phyloP scores from a whole-genome alignment of 2,329 filamentous ascomycete genomes.

The Pestalotiopsis sp. region DNA sequence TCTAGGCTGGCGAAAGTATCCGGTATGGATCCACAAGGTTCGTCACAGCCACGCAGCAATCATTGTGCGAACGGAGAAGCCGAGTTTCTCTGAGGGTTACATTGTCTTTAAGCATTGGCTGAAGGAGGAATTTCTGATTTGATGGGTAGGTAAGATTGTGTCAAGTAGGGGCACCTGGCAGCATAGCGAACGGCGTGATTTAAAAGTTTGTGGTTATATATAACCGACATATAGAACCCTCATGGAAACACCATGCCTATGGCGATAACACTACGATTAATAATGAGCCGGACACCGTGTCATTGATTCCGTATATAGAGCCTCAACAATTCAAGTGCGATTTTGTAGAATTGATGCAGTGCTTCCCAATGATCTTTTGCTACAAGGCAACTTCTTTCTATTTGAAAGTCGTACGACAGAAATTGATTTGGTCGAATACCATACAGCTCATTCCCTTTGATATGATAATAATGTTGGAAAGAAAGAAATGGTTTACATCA shows the following conservation, averaged over 20 bases:
- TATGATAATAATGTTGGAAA: too few relatives aligned
- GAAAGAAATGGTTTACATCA: too few relatives aligned
- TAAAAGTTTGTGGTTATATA: background rate
- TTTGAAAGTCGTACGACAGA: too few relatives aligned
- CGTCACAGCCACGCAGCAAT: slow-evolving; percentile 90
- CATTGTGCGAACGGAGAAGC: slow-evolving; percentile 73
- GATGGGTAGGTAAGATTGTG: slow-evolving; percentile 9
- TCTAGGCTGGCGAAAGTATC: slow-evolving; percentile 66
- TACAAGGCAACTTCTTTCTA: too few relatives aligned
- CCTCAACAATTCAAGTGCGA: too few relatives aligned
- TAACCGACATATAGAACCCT: background rate
- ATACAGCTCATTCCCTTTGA: too few relatives aligned
- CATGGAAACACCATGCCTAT: background rate
- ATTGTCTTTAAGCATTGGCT: slow-evolving; percentile 83
- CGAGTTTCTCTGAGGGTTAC: slow-evolving; percentile 73
- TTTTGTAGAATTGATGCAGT: too few relatives aligned
- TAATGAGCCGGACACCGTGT: background rate
- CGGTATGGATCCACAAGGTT: slow-evolving; percentile 75
- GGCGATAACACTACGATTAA: background rate
- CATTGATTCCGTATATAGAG: background rate
- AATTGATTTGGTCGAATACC: too few relatives aligned
- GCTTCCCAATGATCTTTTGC: too few relatives aligned
- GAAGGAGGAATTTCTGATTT: slow-evolving; percentile 71
- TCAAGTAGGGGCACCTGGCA: background rate
- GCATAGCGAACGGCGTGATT: slow-evolving; percentile 2